A percentile compares a stretch with the other conserved stretches of the same genome.
Conservation (phyloP, 345 rosid genomes). For the Eutrema japonicum region DNA sequence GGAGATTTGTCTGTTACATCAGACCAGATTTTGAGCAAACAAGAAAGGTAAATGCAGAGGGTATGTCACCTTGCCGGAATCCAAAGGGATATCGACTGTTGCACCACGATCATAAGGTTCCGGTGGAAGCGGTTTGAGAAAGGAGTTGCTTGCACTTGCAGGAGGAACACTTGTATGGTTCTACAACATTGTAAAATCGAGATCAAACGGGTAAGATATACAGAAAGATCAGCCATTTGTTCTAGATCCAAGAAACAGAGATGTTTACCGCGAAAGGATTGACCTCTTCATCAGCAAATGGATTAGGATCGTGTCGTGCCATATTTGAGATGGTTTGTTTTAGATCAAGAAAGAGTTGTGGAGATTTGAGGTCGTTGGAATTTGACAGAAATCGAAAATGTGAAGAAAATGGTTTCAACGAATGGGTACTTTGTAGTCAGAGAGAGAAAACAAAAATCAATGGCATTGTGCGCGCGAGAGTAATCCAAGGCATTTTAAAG, state of each 20-base stretch:
- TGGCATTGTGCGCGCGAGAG: conserved; percentile 42
- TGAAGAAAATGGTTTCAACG: conserved; percentile 40
- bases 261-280: conserved; percentile 85
- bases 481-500: conserved; percentile 37
- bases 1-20: not conserved
- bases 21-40: conserved; percentile 15
- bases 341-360: conserved; percentile 14
- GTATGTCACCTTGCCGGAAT: conserved; percentile 62
- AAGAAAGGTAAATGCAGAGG: conserved; percentile 17
- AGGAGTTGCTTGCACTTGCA: conserved; percentile 76
- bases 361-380: conserved; percentile 36
- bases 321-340: conserved; percentile 46
- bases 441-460: conserved; percentile 39
- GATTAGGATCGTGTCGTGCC: conserved; percentile 76
- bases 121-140: conserved; percentile 91
- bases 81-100: conserved; percentile 88
- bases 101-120: conserved; percentile 98
- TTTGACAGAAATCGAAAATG: conserved; percentile 34
- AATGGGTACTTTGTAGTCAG: conserved; percentile 41
- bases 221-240: conserved; percentile 11
- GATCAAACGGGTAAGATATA: conserved; percentile 33
- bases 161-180: conserved; percentile 75
- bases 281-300: conserved; percentile 84
- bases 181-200: conserved; percentile 48
- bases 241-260: conserved; percentile 2